phyloP scores from a whole-genome alignment of 805 yeast genomes.

The Wickerhamomyces ciferrii region DNA sequence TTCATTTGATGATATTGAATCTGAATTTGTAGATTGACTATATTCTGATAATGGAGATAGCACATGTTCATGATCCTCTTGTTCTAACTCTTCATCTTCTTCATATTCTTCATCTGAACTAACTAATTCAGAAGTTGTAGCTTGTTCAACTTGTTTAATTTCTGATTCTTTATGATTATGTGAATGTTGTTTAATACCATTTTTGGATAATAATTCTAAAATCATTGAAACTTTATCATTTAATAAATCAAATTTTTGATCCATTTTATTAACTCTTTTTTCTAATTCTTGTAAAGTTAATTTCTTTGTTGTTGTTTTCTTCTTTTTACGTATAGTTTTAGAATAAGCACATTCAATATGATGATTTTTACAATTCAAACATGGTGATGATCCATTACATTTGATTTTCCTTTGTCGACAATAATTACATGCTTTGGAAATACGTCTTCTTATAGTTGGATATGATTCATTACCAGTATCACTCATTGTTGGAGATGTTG shows the following conservation, averaged over 20 bases:
- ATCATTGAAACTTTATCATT: slow-evolving; percentile 10
- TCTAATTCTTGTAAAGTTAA: slow-evolving; percentile 19
- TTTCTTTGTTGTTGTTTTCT: slow-evolving; percentile 12
- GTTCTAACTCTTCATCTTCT: background rate
- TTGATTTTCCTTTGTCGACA: slow-evolving; percentile 37
- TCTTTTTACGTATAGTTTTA: slow-evolving; percentile 18
- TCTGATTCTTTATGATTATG: no score
- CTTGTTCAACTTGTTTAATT: background rate
- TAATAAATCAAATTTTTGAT: slow-evolving; percentile 10
- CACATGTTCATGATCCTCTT: background rate
- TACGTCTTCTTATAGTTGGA: slow-evolving; percentile 22
- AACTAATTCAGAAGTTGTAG: background rate
- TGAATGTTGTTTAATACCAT: background rate
- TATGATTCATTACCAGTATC: background rate
- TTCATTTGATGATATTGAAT: background rate
- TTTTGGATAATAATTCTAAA: background rate
- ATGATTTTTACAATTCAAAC: slow-evolving; percentile 82
- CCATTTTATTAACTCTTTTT: slow-evolving; percentile 14
- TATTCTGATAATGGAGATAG: background rate
- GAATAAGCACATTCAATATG: slow-evolving; percentile 73
- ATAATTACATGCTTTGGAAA: slow-evolving; percentile 34
- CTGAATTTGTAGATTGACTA: background rate
- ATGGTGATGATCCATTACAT: slow-evolving; percentile 39
- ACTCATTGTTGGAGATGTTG: background rate
- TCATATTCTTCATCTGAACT: background rate